These are phyloP conservation scores for Mortierella sp. DNA, from an alignment of 371 early-diverging fungal genomes.

Conservation along the genomic window DNA sequence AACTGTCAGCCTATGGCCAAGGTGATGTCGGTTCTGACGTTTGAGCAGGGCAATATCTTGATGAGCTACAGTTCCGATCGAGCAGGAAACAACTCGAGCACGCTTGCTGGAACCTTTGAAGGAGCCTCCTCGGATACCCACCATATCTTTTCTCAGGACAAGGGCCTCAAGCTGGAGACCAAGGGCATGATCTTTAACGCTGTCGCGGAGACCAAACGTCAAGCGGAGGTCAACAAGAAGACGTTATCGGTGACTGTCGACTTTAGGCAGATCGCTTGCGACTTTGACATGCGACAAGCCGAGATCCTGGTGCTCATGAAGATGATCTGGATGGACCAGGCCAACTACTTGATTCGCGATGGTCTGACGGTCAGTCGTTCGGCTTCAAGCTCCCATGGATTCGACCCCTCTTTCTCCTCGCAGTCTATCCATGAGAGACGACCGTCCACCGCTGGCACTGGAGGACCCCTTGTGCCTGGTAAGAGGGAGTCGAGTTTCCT, in stretches of 20 bases:
- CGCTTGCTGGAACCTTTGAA: constrained; percentile 71
- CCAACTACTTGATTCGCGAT: constrained; percentile 58
- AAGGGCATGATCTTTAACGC: constrained; percentile 72
- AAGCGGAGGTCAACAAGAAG: constrained; percentile 61
- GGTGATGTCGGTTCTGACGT: constrained; percentile 77
- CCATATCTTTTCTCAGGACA: constrained; percentile 87
- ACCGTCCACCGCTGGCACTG: constrained; percentile 13
- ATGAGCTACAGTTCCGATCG: constrained; percentile 68
- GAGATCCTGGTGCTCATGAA: constrained; percentile 83
- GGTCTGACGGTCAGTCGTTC: constrained; percentile 42
- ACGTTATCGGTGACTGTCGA: constrained; percentile 71
- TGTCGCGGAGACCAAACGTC: constrained; percentile 64
- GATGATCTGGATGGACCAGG: constrained; percentile 75
- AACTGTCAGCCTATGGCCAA: constrained; percentile 86
- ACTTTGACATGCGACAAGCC: constrained; percentile 82
- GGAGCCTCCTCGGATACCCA: constrained; percentile 75
- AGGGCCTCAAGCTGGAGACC: constrained; percentile 76
- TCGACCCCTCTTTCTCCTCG: constrained; percentile 20
- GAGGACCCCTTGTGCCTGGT: constrained; percentile 1
- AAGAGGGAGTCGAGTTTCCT: constrained; percentile 62
- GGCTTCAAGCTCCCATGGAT: constrained; percentile 34
- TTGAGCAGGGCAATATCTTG: constrained; percentile 81
- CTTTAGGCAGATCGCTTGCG: constrained; percentile 65
- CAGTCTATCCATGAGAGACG: constrained; percentile 4
- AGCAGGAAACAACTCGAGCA: constrained; percentile 64